These are phyloP conservation scores for Trametes maxima DNA, from an alignment of 768 basidiomycete species.

Conservation along the genomic window DNA sequence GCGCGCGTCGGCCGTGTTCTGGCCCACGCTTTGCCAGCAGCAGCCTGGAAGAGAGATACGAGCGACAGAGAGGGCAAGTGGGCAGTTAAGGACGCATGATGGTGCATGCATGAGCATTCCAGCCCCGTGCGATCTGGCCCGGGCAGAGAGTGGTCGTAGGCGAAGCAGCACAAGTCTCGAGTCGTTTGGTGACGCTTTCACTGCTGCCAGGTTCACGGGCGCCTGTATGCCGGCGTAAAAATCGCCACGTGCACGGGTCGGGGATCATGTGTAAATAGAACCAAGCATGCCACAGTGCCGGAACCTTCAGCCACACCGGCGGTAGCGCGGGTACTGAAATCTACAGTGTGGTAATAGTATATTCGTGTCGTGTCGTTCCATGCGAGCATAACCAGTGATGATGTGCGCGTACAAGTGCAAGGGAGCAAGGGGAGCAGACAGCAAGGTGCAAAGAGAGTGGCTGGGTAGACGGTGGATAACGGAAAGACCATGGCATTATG, in stretches of 20 bases:
- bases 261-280: slow-evolving; percentile 8
- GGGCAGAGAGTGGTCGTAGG: slow-evolving; percentile 8
- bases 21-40: slow-evolving; percentile 51
- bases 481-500: neutral
- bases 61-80: slow-evolving; percentile 33
- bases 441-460: slow-evolving; percentile 9
- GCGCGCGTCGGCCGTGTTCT: slow-evolving; percentile 30
- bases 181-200: slow-evolving; percentile 9
- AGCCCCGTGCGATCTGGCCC: slow-evolving; percentile 22
- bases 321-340: neutral
- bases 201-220: neutral
- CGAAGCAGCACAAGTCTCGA: slow-evolving; percentile 2
- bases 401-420: slow-evolving; percentile 17
- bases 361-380: slow-evolving; percentile 15
- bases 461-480: slow-evolving; percentile 1
- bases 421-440: slow-evolving; percentile 7
- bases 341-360: neutral
- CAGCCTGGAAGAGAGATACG: slow-evolving; percentile 46
- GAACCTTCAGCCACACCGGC: neutral
- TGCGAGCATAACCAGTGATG: slow-evolving; percentile 15
- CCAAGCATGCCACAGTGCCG: slow-evolving; percentile 12
- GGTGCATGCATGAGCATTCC: slow-evolving; percentile 43
- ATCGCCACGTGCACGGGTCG: slow-evolving; percentile 26
- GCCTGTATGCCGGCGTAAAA: slow-evolving; percentile 7
- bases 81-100: slow-evolving; percentile 39